These are phyloP conservation scores for Penicillium cinerascens DNA, from an alignment of 495 filamentous ascomycete species.

Conservation along the genomic window DNA sequence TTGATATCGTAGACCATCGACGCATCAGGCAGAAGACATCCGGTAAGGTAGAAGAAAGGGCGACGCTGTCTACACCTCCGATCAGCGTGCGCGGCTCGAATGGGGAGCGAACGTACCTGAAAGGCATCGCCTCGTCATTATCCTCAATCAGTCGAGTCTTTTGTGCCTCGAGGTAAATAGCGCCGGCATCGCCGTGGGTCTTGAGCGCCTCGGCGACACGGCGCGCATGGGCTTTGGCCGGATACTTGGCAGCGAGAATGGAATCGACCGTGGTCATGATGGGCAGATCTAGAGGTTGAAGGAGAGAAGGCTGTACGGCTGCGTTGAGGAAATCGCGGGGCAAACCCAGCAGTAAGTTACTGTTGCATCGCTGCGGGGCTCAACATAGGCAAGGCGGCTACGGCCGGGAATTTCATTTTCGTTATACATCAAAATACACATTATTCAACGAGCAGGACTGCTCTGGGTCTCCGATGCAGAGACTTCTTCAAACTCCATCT, in stretches of 20 bases:
- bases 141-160: constrained; percentile 76
- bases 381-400: constrained; percentile 4
- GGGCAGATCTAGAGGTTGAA: neutral
- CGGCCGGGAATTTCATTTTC: neutral
- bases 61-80: constrained; percentile 62
- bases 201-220: constrained; percentile 74
- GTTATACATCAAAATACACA: constrained; percentile 17
- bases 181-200: constrained; percentile 29
- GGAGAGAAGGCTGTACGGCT: neutral
- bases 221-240: constrained; percentile 85
- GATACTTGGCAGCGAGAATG: constrained; percentile 74
- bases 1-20: constrained; percentile 77
- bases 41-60: constrained; percentile 92
- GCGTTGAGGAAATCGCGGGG: constrained; percentile 1
- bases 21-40: constrained; percentile 78
- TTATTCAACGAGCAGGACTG: neutral
- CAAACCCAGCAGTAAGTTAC: neutral
- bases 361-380: constrained; percentile 16
- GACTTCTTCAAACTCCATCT: constrained; percentile 70
- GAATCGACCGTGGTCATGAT: constrained; percentile 38
- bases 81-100: constrained; percentile 1
- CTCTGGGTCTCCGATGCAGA: constrained; percentile 25
- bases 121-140: constrained; percentile 72
- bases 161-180: constrained; percentile 83
- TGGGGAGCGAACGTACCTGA: constrained; percentile 51